Evolutionary conservation across 257 asterid species (phyloP).

Genomic region (Nicotiana attenuata): DNA sequence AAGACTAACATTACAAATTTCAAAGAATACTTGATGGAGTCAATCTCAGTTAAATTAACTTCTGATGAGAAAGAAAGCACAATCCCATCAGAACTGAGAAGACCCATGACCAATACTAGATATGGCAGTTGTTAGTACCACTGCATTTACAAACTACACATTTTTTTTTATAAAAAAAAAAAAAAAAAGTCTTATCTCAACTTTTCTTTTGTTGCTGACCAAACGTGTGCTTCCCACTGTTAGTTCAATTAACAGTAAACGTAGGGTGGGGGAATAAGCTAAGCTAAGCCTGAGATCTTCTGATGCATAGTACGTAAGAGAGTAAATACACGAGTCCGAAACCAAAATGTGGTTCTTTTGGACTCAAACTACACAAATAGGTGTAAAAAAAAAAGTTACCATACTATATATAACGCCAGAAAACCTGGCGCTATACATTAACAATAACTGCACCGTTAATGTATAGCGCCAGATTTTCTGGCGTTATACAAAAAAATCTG

Average conservation of each 20-base stretch:
- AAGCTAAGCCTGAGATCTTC: neutral
- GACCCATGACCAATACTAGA: slow-evolving; percentile 35
- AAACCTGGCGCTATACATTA: no score
- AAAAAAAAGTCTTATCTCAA: neutral
- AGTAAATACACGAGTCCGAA: no score
- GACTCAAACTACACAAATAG: no score
- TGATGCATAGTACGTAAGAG: neutral
- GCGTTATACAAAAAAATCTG: no score
- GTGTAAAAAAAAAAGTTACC: no score
- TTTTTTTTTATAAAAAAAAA: no score
- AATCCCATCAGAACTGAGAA: slow-evolving; percentile 41
- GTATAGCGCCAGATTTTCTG: no score
- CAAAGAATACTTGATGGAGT: neutral
- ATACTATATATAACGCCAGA: no score
- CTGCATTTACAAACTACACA: neutral
- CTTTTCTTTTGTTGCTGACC: neutral
- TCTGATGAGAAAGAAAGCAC: slow-evolving; percentile 37
- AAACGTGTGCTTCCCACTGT: slow-evolving; percentile 31
- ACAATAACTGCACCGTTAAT: no score
- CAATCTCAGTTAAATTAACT: neutral
- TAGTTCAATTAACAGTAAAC: slow-evolving; percentile 21
- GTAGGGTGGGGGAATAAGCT: neutral
- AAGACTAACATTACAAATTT: neutral
- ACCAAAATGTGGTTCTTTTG: no score
- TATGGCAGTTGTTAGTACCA: slow-evolving; percentile 18